These are phyloP conservation scores for Coemansia asiatica DNA, from an alignment of 192 early-diverging fungal genomes.

Conservation along the genomic window DNA sequence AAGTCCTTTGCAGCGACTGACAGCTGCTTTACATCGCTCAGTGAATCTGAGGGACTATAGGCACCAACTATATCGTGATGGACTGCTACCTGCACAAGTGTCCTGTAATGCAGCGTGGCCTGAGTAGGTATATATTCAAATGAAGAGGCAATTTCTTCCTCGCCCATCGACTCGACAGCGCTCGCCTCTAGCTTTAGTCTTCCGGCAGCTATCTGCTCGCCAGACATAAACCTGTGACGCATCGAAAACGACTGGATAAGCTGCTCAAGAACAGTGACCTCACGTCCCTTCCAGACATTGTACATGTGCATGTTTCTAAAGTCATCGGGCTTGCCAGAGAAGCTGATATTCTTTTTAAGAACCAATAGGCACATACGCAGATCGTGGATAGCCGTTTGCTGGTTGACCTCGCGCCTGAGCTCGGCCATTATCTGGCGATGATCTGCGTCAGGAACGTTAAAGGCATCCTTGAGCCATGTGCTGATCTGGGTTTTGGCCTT, in stretches of 20 bases:
- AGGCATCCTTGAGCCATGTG: constrained; percentile 36
- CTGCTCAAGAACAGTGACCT: constrained; percentile 50
- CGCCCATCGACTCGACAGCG: constrained; percentile 29
- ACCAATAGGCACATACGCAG: constrained; percentile 45
- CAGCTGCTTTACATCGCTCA: constrained; percentile 21
- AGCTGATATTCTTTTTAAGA: constrained; percentile 45
- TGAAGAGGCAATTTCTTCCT: constrained; percentile 33
- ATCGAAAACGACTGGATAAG: constrained; percentile 45
- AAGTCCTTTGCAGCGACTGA: constrained; percentile 40
- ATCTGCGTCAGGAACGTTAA: constrained; percentile 35
- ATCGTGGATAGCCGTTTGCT: constrained; percentile 48
- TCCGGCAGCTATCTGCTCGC: constrained; percentile 38
- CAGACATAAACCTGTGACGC: constrained; percentile 46
- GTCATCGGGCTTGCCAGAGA: constrained; percentile 46
- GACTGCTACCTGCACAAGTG: constrained; percentile 34
- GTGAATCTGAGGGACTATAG: constrained; percentile 1
- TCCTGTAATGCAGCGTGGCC: constrained; percentile 32
- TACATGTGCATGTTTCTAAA: constrained; percentile 43
- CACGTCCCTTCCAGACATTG: constrained; percentile 53
- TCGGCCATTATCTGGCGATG: constrained; percentile 34
- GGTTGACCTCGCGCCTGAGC: constrained; percentile 42
- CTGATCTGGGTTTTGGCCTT: constrained; percentile 13
- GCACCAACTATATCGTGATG: constrained; percentile 34
- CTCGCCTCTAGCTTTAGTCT: constrained; percentile 39
- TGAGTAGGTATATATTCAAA: constrained; percentile 53